phyloP scores from a whole-genome alignment of 495 filamentous ascomycete genomes.

The Daldinia decipiens region DNA sequence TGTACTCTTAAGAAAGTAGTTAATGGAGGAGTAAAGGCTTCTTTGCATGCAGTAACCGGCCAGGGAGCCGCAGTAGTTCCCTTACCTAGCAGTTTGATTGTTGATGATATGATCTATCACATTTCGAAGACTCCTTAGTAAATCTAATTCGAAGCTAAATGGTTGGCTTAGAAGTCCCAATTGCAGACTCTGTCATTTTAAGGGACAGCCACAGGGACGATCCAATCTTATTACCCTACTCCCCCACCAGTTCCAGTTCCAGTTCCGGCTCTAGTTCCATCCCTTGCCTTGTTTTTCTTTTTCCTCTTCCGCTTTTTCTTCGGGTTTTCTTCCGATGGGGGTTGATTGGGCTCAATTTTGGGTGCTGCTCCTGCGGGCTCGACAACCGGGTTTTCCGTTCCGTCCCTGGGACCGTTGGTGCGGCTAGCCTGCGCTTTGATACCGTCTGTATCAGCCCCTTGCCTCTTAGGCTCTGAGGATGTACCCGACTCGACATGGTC shows the following conservation, averaged over 20 bases:
- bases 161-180: background rate
- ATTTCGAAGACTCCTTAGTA: background rate
- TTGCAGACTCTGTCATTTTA: background rate
- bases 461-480: background rate
- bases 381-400: conserved; percentile 3
- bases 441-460: conserved; percentile 17
- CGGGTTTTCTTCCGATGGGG: conserved; percentile 44
- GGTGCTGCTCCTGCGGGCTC: background rate
- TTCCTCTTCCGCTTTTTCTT: conserved; percentile 65
- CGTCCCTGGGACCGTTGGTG: background rate
- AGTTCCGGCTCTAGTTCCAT: conserved; percentile 36
- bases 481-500: background rate
- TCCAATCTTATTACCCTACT: conserved; percentile 9
- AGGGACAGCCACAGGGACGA: background rate
- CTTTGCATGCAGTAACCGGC: conserved; percentile 19
- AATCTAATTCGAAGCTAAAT: background rate
- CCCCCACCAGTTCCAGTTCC: conserved; percentile 30
- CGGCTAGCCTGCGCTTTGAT: conserved; percentile 13
- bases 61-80: conserved; percentile 15
- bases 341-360: background rate
- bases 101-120: conserved; percentile 27
- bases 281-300: conserved; percentile 51
- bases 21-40: conserved; percentile 26
- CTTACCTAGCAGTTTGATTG: conserved; percentile 7
- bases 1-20: conserved; percentile 41